A percentile compares a stretch with the other conserved stretches of the same genome.
Conservation (phyloP, 371 early-diverging fungal species). For the Coemansia sp. region DNA sequence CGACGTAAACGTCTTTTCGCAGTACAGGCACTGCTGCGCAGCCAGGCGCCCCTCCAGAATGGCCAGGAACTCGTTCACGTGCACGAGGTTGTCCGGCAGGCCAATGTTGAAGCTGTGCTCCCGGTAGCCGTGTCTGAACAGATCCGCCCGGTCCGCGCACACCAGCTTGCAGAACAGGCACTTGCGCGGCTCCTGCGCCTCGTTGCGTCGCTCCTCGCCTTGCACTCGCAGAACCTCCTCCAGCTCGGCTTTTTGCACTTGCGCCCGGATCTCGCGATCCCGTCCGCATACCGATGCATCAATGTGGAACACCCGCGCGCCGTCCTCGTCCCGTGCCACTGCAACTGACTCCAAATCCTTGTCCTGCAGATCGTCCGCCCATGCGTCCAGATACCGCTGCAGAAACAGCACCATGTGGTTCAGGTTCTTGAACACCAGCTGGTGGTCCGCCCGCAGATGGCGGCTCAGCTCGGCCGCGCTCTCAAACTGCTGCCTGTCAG, state of each 20-base stretch:
- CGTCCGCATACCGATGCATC: constrained; percentile 61
- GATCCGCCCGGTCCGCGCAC: constrained; percentile 61
- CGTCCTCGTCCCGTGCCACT: constrained; percentile 6
- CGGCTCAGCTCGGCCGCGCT: constrained; percentile 66
- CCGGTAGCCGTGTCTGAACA: constrained; percentile 88
- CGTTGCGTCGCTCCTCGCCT: constrained; percentile 74
- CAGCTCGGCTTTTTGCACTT: constrained; percentile 74
- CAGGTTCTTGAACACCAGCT: constrained; percentile 67
- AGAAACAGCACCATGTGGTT: constrained; percentile 81
- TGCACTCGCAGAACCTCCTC: constrained; percentile 77
- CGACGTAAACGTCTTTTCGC: constrained; percentile 90
- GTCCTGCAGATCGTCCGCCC: constrained; percentile 59
- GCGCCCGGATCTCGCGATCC: constrained; percentile 71
- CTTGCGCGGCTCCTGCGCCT: constrained; percentile 69
- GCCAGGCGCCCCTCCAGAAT: constrained; percentile 76
- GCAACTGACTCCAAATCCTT: constrained; percentile 14
- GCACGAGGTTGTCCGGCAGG: constrained; percentile 86
- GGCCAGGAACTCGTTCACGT: constrained; percentile 81
- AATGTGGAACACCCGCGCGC: constrained; percentile 55
- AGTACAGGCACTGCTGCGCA: constrained; percentile 87
- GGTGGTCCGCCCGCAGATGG: constrained; percentile 70
- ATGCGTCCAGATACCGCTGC: constrained; percentile 73
- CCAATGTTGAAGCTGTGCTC: constrained; percentile 96
- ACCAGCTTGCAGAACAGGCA: constrained; percentile 91
- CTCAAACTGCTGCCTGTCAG: constrained; percentile 54